Base-by-base conservation (phyloP, 371 early-diverging fungal genomes). In the Rhizopus sp. region DNA sequence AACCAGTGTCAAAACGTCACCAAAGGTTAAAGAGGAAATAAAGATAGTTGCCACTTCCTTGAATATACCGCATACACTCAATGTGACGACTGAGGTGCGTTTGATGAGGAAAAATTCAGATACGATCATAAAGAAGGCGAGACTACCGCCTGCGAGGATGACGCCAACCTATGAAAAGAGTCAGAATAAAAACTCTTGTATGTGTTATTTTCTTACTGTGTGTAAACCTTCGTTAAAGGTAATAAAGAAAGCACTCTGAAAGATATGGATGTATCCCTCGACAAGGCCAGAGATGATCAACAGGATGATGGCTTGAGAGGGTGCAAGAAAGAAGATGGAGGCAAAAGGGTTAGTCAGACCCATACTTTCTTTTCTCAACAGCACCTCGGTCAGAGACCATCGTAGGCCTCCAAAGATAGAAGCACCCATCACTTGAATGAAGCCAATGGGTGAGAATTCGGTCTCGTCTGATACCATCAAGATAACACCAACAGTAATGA, bases 31-130 rank as follows among this genome's bases (percentile, higher is more conserved):
- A 3, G 74, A 69, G 0, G 91, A 86, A 5, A 86, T 71, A 23
- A 79, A 69, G n/a, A 93, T 84, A 29, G 90, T 91, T 4, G 88
- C 74, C 5, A 91, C 86, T 70, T 93, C 93, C 66, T 95, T 96
- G 58, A 90, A 83, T 55, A 95, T 95, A 41, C 97, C 97, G 30
- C 92, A 93, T 1, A 97, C 89, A 41, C 93, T 92, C 35, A 97
- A 70, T 0, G 97, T 94, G 1, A 97, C 86, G 0, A 92, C 94
- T 0, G 91, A 92, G 0, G 96, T 96, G 37, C 84, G 83, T 54
- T 89, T 81, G 60, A 97, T 94, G 45, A 96, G 69, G 51, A 86
- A 77, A 72, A 89, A 97, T 68, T 97, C 97, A 4, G 90, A 80
- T 46, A 90, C 77, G 7, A 93, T 88, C 95, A 97, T 93, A 17